Base-by-base conservation (phyloP, 169 alveolate species). In the Theileria orientalis region DNA sequence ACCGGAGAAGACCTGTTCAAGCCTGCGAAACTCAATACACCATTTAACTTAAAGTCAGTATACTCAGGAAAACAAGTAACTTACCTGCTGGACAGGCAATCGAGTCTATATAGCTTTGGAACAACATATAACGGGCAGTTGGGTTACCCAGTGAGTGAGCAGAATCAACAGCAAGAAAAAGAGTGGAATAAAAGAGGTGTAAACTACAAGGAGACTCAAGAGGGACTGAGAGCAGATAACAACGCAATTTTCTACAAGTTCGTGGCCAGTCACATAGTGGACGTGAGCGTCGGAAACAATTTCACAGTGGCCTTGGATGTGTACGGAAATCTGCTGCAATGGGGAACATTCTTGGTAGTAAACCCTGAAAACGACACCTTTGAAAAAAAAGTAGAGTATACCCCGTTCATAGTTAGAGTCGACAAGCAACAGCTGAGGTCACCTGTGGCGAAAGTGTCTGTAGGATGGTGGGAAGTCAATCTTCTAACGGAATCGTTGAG, bases 401-500 rank as follows among this genome's bases (percentile, higher is more conserved):
- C 2, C 42, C 56, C 87, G 64, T 21, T 21, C 47, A 40, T 61
- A 29, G 76, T 79, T 35, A 21, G 11, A 23, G 40, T 35, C 16
- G 74, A 76, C 56, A 66, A 69, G 44, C 59, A 42, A 21, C 60
- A 52, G n/a, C 49, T 79, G 33, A 40, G 56, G 27, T 72, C 83
- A 7, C 86, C 86, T 0, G 59, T 46, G 40, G 59, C 73, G 57
- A 44, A 56, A 5, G 56, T 74, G 25, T 54, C 82, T 27, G 78
- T 32, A 25, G 87, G 87, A 3, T 33, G 37, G 35, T 79, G 87
- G 87, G 87, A 79, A 14, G 51, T 73, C 56, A 79, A 70, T 27
- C 54, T 79, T 23, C 73, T 79, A 37, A 73, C 87, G 23, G 87
- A 79, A 44, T 66, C 42, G 42, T 47, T 66, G 14, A 23, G 40